A percentile compares a stretch with the other conserved stretches of the same genome.
These are phyloP conservation scores for Diaporthe vexans DNA, from an alignment of 2,329 filamentous ascomycete genomes.

Conservation along the genomic window DNA sequence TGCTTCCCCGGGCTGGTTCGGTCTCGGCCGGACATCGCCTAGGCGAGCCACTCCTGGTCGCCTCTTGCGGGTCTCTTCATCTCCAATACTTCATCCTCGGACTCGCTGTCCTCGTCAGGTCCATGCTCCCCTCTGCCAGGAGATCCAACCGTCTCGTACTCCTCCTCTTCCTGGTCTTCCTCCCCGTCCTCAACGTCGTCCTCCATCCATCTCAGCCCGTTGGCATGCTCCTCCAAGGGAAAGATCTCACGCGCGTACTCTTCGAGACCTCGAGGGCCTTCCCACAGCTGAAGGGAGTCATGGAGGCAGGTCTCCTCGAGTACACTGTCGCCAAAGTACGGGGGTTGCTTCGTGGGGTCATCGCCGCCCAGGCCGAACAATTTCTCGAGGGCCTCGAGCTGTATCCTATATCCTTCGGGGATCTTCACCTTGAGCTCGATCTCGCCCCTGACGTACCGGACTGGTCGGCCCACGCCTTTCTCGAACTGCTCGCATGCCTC, in stretches of 20 bases:
- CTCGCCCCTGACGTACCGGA: slow-evolving; percentile 81
- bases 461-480: slow-evolving; percentile 81
- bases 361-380: slow-evolving; percentile 67
- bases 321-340: slow-evolving; percentile 71
- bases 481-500: slow-evolving; percentile 88
- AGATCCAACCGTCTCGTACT: slow-evolving; percentile 38
- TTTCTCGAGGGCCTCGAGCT: slow-evolving; percentile 79
- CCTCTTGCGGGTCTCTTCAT: slow-evolving; percentile 70
- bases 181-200: slow-evolving; percentile 56
- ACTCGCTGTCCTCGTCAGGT: slow-evolving; percentile 59
- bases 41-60: slow-evolving; percentile 73
- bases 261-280: slow-evolving; percentile 89
- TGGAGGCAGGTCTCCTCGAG: slow-evolving; percentile 77
- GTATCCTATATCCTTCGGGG: slow-evolving; percentile 88
- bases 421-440: slow-evolving; percentile 90
- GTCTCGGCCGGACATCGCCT: slow-evolving; percentile 29
- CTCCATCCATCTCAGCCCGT: slow-evolving; percentile 94
- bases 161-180: slow-evolving; percentile 37
- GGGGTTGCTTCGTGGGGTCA: slow-evolving; percentile 70
- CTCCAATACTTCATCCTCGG: slow-evolving; percentile 69
- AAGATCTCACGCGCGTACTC: slow-evolving; percentile 97
- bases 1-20: not conserved
- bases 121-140: slow-evolving; percentile 47
- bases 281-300: slow-evolving; percentile 87
- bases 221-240: slow-evolving; percentile 92